Base-by-base conservation (phyloP, 352 stramenopile species). In the Globisporangium splendens region DNA sequence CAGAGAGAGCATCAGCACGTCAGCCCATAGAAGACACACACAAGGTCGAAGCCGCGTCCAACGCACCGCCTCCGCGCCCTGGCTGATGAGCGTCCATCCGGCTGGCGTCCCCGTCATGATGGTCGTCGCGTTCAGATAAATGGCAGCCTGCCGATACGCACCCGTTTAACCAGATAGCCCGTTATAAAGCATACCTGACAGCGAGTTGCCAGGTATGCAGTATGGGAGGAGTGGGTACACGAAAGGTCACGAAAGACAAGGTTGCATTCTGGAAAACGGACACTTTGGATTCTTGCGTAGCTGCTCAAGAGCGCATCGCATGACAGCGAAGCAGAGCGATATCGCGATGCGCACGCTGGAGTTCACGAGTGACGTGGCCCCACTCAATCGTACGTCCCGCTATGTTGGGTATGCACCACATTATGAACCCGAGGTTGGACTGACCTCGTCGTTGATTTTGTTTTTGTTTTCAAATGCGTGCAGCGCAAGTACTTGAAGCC, bases 21-120 rank as follows among this genome's bases (percentile, higher is more conserved):
- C 24, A 31, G 2, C 24, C 24, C 24, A 31, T 31, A 31, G 24
- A 31, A 31, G 24, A 5, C 24, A 31, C 24, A 5, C 24, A 31
- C 24, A 31, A 31, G 24, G 5, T 5, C 24, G 5, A 2, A 6
- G 24, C 24, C 24, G 24, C 24, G 24, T 5, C 24, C 20, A 7
- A 60, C 74, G 44, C 52, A 91, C 81, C 66, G 83, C 83, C 68
- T 93, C 83, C n/a, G 83, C 83, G 66, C 83, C 83, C 47, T 93
- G 83, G 62, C 75, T 87, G 61, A 93, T 79, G 60, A 93, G 70
- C 66, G 70, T 73, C 80, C 77, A 91, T 31, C 72, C 66, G 18
- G 18, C 46, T n/a, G 46, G 46, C 31, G 62, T 65, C 47, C 67
- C 61, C 53, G 56, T 72, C 72, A 80, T 82, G 15, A 33, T 62